A percentile compares a stretch with the other conserved stretches of the same genome.
phyloP scores from a whole-genome alignment of 768 basidiomycete genomes.

The Kwoniella dendrophila region DNA sequence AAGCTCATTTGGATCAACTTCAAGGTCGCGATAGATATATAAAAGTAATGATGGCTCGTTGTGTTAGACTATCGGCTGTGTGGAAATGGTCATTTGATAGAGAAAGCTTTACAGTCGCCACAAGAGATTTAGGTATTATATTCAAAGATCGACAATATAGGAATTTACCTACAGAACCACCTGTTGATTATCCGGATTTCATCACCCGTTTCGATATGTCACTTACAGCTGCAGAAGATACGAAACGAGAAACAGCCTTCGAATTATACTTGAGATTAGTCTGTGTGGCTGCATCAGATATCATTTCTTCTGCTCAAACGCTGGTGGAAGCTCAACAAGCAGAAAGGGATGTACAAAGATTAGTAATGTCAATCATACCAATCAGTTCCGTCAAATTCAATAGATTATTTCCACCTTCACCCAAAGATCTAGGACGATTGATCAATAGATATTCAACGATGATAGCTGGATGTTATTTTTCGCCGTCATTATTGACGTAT shows the following conservation, averaged over 20 bases:
- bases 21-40: conserved; percentile 72
- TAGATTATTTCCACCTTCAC: conserved; percentile 61
- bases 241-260: conserved; percentile 68
- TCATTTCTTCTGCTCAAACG: conserved; percentile 36
- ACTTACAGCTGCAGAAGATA: conserved; percentile 61
- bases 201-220: conserved; percentile 63
- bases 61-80: conserved; percentile 69
- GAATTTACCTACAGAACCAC: conserved; percentile 66
- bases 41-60: conserved; percentile 69
- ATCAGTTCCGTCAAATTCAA: conserved; percentile 70
- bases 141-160: conserved; percentile 77
- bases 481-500: conserved; percentile 60
- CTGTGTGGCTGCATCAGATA: conserved; percentile 63
- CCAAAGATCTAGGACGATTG: conserved; percentile 69
- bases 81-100: conserved; percentile 75
- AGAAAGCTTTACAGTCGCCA: conserved; percentile 63
- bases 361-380: conserved; percentile 72
- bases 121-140: conserved; percentile 66
- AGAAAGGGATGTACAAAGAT: conserved; percentile 63
- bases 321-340: conserved; percentile 53
- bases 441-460: conserved; percentile 79
- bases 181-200: conserved; percentile 71
- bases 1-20: conserved; percentile 58
- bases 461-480: conserved; percentile 70
- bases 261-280: conserved; percentile 80